phyloP scores from a whole-genome alignment of 192 early-diverging fungal genomes.

The Linnemannia zychae region DNA sequence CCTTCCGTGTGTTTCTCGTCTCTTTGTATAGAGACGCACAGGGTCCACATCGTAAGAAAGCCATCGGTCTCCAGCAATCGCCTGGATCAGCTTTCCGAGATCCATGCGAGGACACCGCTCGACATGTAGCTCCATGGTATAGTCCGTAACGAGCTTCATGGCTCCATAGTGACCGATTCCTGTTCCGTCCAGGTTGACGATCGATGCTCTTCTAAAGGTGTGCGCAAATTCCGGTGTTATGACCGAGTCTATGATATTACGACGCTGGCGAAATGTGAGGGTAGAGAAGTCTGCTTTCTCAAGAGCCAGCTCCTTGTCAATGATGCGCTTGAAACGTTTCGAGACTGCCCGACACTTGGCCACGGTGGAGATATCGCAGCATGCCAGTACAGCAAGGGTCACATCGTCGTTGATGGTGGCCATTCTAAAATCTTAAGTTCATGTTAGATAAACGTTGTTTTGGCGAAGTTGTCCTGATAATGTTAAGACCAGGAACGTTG shows the following conservation, averaged over 20 bases:
- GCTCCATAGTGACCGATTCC: constrained; percentile 17
- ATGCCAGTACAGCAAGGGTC: neutral
- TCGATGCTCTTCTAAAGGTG: constrained; percentile 7
- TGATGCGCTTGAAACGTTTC: constrained; percentile 7
- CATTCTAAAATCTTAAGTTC: constrained; percentile 1
- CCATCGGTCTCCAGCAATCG: constrained; percentile 16
- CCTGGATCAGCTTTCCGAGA: constrained; percentile 12
- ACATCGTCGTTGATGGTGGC: constrained; percentile 3
- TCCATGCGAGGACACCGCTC: constrained; percentile 19
- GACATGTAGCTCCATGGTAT: constrained; percentile 17
- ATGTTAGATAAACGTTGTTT: neutral
- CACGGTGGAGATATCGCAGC: constrained; percentile 6
- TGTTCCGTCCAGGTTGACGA: constrained; percentile 10
- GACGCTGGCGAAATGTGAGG: constrained; percentile 18
- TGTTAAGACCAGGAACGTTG: neutral
- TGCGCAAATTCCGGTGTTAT: constrained; percentile 8
- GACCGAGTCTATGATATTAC: neutral
- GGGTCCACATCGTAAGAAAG: constrained; percentile 16
- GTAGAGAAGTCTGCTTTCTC: constrained; percentile 2
- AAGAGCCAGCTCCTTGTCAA: constrained; percentile 5
- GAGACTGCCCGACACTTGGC: constrained; percentile 9
- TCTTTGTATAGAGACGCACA: constrained; percentile 21
- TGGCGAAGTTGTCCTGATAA: neutral
- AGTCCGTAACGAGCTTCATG: constrained; percentile 16
- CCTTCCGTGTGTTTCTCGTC: neutral